These are phyloP conservation scores for Sarcodon sp. DNA, from an alignment of 768 basidiomycete genomes.

Conservation along the genomic window DNA sequence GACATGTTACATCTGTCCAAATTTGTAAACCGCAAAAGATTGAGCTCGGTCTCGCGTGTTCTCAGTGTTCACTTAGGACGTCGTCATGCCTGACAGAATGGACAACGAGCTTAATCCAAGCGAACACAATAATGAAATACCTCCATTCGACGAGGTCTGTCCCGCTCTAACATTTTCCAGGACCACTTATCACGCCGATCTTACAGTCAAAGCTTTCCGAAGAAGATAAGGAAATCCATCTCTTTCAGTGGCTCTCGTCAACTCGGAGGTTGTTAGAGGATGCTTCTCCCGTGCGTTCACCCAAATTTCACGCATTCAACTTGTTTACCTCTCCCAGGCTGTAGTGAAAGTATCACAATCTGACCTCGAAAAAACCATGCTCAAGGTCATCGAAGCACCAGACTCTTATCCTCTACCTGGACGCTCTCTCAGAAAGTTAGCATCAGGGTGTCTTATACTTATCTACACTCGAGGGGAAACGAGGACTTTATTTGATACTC, in stretches of 20 bases:
- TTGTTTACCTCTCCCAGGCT: conserved; percentile 27
- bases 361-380: conserved; percentile 45
- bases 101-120: neutral
- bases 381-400: conserved; percentile 55
- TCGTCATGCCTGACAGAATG: neutral
- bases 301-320: neutral
- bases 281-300: conserved; percentile 35
- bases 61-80: too few relatives aligned
- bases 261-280: conserved; percentile 45
- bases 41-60: too few relatives aligned
- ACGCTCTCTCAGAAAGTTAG: conserved; percentile 69
- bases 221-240: conserved; percentile 71
- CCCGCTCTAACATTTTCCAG: too few relatives aligned
- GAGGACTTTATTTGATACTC: conserved; percentile 74
- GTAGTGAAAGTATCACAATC: conserved; percentile 53
- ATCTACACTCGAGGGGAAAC: conserved; percentile 77
- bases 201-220: conserved; percentile 50
- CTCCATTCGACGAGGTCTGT: neutral
- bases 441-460: conserved; percentile 62
- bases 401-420: conserved; percentile 74
- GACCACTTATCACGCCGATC: neutral
- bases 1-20: too few relatives aligned
- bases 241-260: conserved; percentile 73
- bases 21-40: too few relatives aligned
- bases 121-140: neutral